Evolutionary conservation across 2,329 filamentous ascomycete species (phyloP), one percentile per base, ranked within the genome.

Genomic region (Cercospora sp.): DNA sequence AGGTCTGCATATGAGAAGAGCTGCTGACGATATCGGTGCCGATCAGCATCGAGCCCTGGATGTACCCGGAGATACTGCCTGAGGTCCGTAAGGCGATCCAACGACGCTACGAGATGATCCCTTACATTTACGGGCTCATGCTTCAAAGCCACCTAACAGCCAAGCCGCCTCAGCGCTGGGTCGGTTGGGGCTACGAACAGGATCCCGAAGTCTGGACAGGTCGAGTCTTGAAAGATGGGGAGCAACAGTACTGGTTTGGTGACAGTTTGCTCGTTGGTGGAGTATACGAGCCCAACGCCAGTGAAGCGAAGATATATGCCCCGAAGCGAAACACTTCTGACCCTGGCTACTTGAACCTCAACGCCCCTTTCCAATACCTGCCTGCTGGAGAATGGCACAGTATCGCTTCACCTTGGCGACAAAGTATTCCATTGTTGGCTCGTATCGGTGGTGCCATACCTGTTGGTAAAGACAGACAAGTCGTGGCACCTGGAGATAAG

Each of bases 201-300:
- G 90, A 92, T 71, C 81, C 87, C 0, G 86, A 88, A 68, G 87
- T 92, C 0, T 92, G 90, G 90, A 76, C 30, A 3, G 86, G 80
- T 2, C 82, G 82, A 59, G 74, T 81, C 0, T 79, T 91, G 3
- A 88, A 85, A 65, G 82, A 85, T 31, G 89, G 89, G 7, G 90
- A 92, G 72, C 86, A 86, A 3, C 90, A 93, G 75, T 92, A 89
- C 80, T 92, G 89, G 89, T 85, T 92, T 26, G 90, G 90, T 10
- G 88, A 90, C 64, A 82, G 84, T 0, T 79, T 92, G 8, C 82
- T 92, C 0, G 80, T 92, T 7, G 88, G 88, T 2, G 89, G 90
- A 4, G 88, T 92, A 0, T 92, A 90, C 73, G 84, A 89, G 72
- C 80, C 88, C 0, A 88, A 86, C 3, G 81, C 82, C 1, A 82